Evolutionary conservation across 441 rosid species (phyloP), one percentile per base, ranked within the genome.

Genomic region (Raphanus hybrid): DNA sequence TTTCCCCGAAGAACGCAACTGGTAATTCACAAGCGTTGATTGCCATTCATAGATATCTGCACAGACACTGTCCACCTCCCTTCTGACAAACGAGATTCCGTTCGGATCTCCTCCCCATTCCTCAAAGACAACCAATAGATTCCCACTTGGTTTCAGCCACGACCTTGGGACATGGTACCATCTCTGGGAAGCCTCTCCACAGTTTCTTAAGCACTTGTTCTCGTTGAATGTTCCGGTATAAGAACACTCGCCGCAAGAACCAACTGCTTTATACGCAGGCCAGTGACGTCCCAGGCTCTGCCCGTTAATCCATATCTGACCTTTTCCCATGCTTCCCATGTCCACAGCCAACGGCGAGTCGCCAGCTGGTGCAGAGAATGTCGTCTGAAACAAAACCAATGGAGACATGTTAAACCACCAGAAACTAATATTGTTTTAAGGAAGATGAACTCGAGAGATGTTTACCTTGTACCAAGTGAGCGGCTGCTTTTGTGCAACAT

Each of bases 71-170:
- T 90, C 97, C 23, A 92, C 86, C 70, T 89, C 94, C 76, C 98
- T 82, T 77, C 94, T 87, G 23, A 93, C 98, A 82, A 96, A 71
- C 23, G 91, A 82, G 76, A 96, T 91, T 9, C 93, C 94, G 35
- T 90, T 93, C 0, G 99, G 99, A 41, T 96, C 91, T 67, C 99
- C 98, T 52, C 99, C 99, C 95, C 92, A 93, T 83, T 96, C 99
- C 80, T 96, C 99, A 64, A 93, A 93, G 69, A 93, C 95, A 70
- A 96, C 97, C 84, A 96, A 70, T 75, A 96, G 83, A 83, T 96
- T 96, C 64, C 91, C 96, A 0, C 81, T 86, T 59, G 99, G 97
- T 68, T 87, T 86, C 64, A 96, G 90, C 99, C 99, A 96, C 0
- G 97, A 92, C 48, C 81, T 87, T 69, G 99, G 99, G 48, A 93